Base-by-base conservation (phyloP, 2,329 filamentous ascomycete species). In the Colletotrichum phormii region DNA sequence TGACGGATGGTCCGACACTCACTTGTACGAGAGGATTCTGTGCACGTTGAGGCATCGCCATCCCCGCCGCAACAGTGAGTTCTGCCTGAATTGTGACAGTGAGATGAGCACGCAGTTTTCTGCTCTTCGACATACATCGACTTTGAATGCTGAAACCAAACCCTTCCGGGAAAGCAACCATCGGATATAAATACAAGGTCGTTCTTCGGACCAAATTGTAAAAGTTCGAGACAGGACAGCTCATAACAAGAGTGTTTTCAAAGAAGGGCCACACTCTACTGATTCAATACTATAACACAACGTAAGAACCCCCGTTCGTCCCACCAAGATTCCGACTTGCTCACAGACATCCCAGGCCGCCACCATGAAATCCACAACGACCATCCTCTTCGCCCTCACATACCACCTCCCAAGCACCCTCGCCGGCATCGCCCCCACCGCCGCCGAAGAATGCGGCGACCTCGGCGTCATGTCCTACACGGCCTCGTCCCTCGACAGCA, bases 381-480 rank as follows among this genome's bases (percentile, higher is more conserved):
- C 37, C 22, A 2, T 26, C 37, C 9, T 51, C 29, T 29, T 60
- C 13, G 11, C 13, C 54, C 37, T 46, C 8, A 15, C 53, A 29
- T 6, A 37, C 1, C 15, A 24, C 13, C 22, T 54, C 22, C 4
- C 22, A 42, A n/a, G 12, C 12, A 5, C 6, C 5, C 46, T 15
- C 2, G 57, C 46, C 22, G 29, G 55, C 18, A 11, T 26, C 13
- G 37, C 55, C 9, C 55, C 55, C 5, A 22, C 15, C 13, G 22
- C 55, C 0, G 55, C 64, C 29, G 42, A 26, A 31, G 55, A 67
- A 0, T 67, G 64, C 42, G 64, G 55, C 1, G 9, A 42, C 42
- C 55, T 67, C 13, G 57, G 64, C 22, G 29, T 42, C 46, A 61
- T 67, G 31, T 67, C 64, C 31, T 67, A 49, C 26, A 61, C 57